These are phyloP conservation scores for Ramularia endophylla DNA, from an alignment of 2,329 filamentous ascomycete genomes.

Conservation along the genomic window DNA sequence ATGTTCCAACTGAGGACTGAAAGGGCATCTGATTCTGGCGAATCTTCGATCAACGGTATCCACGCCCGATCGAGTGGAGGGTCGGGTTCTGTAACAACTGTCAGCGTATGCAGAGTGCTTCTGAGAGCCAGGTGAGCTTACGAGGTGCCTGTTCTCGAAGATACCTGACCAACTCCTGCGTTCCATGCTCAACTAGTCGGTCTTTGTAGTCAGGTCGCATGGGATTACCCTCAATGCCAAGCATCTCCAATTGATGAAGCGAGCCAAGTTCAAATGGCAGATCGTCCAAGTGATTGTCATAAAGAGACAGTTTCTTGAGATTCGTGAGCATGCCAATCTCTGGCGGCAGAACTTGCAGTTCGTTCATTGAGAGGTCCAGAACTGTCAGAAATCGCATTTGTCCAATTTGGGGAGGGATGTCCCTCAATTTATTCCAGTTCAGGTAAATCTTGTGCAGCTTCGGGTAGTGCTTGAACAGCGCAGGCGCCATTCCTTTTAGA, in stretches of 20 bases:
- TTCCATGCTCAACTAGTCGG: slow-evolving; percentile 80
- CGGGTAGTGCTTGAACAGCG: slow-evolving; percentile 72
- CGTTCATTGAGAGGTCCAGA: slow-evolving; percentile 84
- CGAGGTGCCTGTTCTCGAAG: slow-evolving; percentile 80
- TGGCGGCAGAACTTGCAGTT: slow-evolving; percentile 71
- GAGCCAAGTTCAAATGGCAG: slow-evolving; percentile 85
- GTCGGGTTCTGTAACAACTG: slow-evolving; percentile 55
- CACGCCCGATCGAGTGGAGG: slow-evolving; percentile 71
- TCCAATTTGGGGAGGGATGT: slow-evolving; percentile 75
- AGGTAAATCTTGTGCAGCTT: slow-evolving; percentile 92
- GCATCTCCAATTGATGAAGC: slow-evolving; percentile 77
- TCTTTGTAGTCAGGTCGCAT: slow-evolving; percentile 66
- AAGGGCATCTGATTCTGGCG: slow-evolving; percentile 56
- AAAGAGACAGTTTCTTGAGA: slow-evolving; percentile 75
- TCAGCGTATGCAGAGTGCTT: slow-evolving; percentile 8
- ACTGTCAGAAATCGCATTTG: slow-evolving; percentile 73
- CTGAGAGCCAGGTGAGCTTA: slow-evolving; percentile 43
- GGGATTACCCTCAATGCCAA: slow-evolving; percentile 90
- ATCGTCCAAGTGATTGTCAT: slow-evolving; percentile 80
- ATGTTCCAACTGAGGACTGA: slow-evolving; percentile 93
- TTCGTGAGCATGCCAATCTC: slow-evolving; percentile 98
- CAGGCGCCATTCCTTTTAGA: slow-evolving; percentile 69
- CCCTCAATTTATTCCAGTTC: slow-evolving; percentile 81
- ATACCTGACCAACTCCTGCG: slow-evolving; percentile 73
- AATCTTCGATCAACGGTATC: slow-evolving; percentile 62